phyloP scores from a whole-genome alignment of 1,284 basidiomycete genomes.

The Sporisorium iseilematis-ciliati region DNA sequence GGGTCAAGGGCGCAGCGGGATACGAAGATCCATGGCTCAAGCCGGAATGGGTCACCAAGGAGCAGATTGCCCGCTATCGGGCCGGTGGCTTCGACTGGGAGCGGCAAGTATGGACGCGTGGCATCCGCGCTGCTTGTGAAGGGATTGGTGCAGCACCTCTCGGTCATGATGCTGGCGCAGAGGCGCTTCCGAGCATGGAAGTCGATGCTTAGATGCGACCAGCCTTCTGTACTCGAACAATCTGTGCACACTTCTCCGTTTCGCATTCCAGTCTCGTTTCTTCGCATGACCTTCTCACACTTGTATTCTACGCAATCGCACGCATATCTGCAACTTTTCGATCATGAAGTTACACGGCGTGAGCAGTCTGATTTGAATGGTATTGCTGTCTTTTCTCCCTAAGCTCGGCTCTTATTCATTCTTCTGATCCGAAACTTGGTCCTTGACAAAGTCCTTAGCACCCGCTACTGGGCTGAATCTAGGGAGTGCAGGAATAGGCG shows the following conservation, averaged over 20 bases:
- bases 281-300: not conserved
- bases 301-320: slow-evolving; percentile 5
- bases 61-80: slow-evolving; percentile 51
- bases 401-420: not conserved
- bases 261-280: not conserved
- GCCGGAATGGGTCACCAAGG: slow-evolving; percentile 41
- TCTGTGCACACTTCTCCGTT: slow-evolving; percentile 10
- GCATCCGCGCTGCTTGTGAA: slow-evolving; percentile 52
- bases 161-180: not conserved
- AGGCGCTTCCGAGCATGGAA: slow-evolving; percentile 28
- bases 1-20: slow-evolving; percentile 38
- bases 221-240: not conserved
- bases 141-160: slow-evolving; percentile 47
- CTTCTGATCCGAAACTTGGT: slow-evolving; percentile 18
- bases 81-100: slow-evolving; percentile 65
- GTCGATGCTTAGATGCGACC: slow-evolving; percentile 17
- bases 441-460: slow-evolving; percentile 42
- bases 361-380: no score
- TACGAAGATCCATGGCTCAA: slow-evolving; percentile 64
- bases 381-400: no score
- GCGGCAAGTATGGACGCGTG: slow-evolving; percentile 58
- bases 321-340: no score
- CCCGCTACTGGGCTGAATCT: slow-evolving; percentile 26
- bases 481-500: not conserved
- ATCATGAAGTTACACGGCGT: no score